phyloP scores from a whole-genome alignment of 2,329 filamentous ascomycete species.

The Colletotrichum melonis region DNA sequence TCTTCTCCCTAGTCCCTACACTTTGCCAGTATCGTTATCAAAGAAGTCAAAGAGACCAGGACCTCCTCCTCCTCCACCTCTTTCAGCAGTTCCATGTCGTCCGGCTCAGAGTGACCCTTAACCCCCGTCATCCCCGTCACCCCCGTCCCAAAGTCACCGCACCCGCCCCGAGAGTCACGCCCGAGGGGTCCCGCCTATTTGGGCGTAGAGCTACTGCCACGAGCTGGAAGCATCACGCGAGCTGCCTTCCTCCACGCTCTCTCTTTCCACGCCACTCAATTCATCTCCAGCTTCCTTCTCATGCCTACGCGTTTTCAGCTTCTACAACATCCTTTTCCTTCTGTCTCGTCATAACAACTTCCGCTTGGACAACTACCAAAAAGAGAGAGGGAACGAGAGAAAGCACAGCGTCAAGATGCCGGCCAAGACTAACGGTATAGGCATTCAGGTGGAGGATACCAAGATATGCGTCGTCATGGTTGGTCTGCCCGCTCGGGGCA shows the following conservation, averaged over 20 bases:
- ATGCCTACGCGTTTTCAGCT: conserved; percentile 5
- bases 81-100: background rate
- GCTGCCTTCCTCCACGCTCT: conserved; percentile 21
- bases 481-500: conserved; percentile 92
- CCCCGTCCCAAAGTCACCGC: conserved; percentile 28
- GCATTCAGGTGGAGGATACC: conserved; percentile 92
- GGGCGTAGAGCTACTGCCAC: conserved; percentile 23
- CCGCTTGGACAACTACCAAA: conserved; percentile 11
- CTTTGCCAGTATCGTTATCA: conserved; percentile 21
- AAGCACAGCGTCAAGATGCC: conserved; percentile 50
- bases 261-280: conserved; percentile 11
- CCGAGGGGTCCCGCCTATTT: conserved; percentile 30
- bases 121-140: background rate
- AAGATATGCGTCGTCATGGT: conserved; percentile 99
- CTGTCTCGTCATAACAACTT: conserved; percentile 22
- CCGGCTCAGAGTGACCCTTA: conserved; percentile 19
- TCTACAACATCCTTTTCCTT: conserved; percentile 3
- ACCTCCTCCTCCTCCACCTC: background rate
- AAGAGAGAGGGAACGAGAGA: background rate
- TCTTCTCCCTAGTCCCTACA: background rate
- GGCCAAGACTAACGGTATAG: conserved; percentile 71
- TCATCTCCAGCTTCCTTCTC: conserved; percentile 7
- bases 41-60: background rate
- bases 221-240: conserved; percentile 35
- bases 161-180: conserved; percentile 32